Conservation (phyloP, 2,329 filamentous ascomycete species). For the Exophiala sp. region DNA sequence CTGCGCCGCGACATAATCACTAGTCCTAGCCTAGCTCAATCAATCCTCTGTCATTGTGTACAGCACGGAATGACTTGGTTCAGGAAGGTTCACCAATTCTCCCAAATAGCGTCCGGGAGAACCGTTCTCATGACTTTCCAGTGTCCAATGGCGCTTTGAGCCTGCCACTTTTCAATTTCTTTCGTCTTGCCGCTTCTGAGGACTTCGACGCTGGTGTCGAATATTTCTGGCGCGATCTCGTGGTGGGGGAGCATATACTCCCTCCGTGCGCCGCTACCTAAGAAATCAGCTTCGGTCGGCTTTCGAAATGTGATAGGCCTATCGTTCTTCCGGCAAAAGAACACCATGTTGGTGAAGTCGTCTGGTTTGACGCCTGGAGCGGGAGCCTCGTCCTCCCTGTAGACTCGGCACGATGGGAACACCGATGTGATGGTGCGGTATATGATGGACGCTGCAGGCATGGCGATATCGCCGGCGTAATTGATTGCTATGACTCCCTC, state of each 20-base stretch:
- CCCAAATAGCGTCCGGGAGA: constrained; percentile 75
- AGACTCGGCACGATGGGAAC: constrained; percentile 88
- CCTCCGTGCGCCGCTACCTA: constrained; percentile 67
- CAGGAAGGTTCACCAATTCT: constrained; percentile 64
- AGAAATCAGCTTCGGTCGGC: constrained; percentile 62
- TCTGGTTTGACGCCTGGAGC: constrained; percentile 45
- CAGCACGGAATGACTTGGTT: neutral
- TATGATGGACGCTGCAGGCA: constrained; percentile 72
- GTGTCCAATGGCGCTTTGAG: constrained; percentile 74
- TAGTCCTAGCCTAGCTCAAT: constrained; percentile 19
- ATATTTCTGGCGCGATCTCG: constrained; percentile 57
- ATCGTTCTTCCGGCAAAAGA: constrained; percentile 75
- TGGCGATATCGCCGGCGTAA: constrained; percentile 82
- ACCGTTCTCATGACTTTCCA: constrained; percentile 91
- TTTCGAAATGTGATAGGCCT: constrained; percentile 62
- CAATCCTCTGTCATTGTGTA: neutral
- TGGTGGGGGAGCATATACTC: constrained; percentile 68
- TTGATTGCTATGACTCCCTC: constrained; percentile 90
- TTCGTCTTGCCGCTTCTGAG: constrained; percentile 62
- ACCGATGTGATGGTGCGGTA: constrained; percentile 76
- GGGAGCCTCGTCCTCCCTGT: constrained; percentile 66
- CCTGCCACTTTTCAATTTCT: constrained; percentile 67
- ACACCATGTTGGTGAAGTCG: constrained; percentile 93
- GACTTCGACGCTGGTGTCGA: constrained; percentile 49
- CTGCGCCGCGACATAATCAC: constrained; percentile 46